Evolutionary conservation across 2,329 filamentous ascomycete genomes (phyloP).

Genomic region (Pseudogymnoascus sp.): DNA sequence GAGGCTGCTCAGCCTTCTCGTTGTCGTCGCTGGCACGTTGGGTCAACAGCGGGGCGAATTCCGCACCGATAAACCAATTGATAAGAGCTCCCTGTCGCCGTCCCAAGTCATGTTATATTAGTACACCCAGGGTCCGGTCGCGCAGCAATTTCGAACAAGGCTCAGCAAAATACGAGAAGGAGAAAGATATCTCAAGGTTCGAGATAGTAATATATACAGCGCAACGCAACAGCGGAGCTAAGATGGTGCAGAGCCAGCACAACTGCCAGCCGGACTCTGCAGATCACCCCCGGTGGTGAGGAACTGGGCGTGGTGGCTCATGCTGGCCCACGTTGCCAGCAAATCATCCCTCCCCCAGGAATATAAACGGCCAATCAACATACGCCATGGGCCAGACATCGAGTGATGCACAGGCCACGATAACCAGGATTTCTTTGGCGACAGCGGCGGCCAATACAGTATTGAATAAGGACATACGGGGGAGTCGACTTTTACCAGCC

Average conservation of each 20-base stretch:
- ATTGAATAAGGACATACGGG: not conserved
- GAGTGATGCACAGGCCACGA: constrained; percentile 1
- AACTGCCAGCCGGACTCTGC: constrained; percentile 7
- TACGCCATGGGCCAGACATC: not conserved
- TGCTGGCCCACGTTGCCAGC: constrained; percentile 9
- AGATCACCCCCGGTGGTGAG: constrained; percentile 6
- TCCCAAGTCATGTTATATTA: constrained; percentile 8
- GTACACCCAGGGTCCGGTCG: not conserved
- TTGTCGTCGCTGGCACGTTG: constrained; percentile 2
- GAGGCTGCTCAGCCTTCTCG: constrained; percentile 8
- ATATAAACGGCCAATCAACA: constrained; percentile 6
- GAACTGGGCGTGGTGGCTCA: constrained; percentile 6
- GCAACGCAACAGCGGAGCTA: constrained; percentile 2
- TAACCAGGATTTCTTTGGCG: constrained; percentile 4
- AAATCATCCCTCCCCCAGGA: constrained; percentile 8
- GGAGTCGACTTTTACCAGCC: not conserved
- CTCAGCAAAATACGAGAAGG: constrained; percentile 6
- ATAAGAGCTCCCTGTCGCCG: constrained; percentile 8
- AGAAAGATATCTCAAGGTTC: not conserved
- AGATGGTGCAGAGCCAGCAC: constrained; percentile 5
- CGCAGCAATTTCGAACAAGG: constrained; percentile 8
- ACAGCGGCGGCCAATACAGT: constrained; percentile 7
- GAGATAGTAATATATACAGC: constrained; percentile 6
- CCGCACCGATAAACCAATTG: constrained; percentile 8
- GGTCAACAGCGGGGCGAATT: constrained; percentile 10